phyloP scores from a whole-genome alignment of 1,139 yeast species.

The Entelexis sorbosivorans region DNA sequence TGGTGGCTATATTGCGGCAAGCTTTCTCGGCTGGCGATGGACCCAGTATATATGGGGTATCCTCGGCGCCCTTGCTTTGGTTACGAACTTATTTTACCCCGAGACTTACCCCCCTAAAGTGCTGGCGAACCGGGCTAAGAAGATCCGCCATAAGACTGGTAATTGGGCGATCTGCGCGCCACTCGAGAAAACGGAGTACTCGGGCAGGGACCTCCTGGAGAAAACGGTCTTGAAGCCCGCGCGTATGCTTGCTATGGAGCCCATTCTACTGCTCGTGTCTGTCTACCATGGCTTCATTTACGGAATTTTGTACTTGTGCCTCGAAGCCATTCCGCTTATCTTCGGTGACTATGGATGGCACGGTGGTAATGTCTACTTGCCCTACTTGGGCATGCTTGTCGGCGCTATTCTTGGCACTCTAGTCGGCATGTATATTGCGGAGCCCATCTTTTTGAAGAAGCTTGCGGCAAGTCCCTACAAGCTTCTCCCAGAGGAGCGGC shows the following conservation, averaged over 20 bases:
- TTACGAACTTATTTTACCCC: slow-evolving; percentile 37
- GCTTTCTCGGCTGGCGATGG: slow-evolving; percentile 69
- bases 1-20: slow-evolving; percentile 50
- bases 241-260: slow-evolving; percentile 40
- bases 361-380: slow-evolving; percentile 27
- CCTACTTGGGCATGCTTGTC: slow-evolving; percentile 40
- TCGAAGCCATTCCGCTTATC: too few species aligned
- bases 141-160: slow-evolving; percentile 47
- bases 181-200: slow-evolving; percentile 14
- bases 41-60: slow-evolving; percentile 56
- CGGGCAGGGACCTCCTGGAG: slow-evolving; percentile 11
- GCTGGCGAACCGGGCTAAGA: too few species aligned
- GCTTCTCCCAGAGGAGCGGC: slow-evolving; percentile 59
- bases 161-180: slow-evolving; percentile 28
- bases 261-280: slow-evolving; percentile 45
- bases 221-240: slow-evolving; percentile 38
- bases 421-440: slow-evolving; percentile 28
- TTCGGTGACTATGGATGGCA: slow-evolving; percentile 40
- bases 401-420: slow-evolving; percentile 37
- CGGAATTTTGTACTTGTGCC: slow-evolving; percentile 50
- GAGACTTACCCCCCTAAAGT: slow-evolving; percentile 62
- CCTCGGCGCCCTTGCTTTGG: slow-evolving; percentile 40
- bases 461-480: slow-evolving; percentile 36
- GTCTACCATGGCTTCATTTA: slow-evolving; percentile 52
- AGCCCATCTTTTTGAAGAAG: slow-evolving; percentile 26